Conservation (phyloP, 1,139 yeast genomes). For the Debaryomyces fabryi region DNA sequence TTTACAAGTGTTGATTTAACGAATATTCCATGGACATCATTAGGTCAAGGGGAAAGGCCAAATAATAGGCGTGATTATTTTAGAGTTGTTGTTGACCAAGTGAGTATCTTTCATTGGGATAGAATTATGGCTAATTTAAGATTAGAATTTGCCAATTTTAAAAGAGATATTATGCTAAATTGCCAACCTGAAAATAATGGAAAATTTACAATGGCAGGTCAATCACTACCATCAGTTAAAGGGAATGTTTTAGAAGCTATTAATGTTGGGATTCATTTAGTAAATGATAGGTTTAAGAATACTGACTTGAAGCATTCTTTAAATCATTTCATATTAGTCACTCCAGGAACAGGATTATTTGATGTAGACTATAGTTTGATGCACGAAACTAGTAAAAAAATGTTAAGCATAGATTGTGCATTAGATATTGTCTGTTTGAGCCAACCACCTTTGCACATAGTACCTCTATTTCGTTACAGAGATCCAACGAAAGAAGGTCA, state of each 20-base stretch:
- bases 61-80: slow-evolving; percentile 75
- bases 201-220: slow-evolving; percentile 46
- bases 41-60: slow-evolving; percentile 74
- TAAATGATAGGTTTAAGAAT: slow-evolving; percentile 79
- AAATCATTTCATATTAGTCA: slow-evolving; percentile 78
- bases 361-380: slow-evolving; percentile 87
- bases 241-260: slow-evolving; percentile 89
- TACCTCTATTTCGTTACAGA: slow-evolving; percentile 80
- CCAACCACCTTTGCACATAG: slow-evolving; percentile 88
- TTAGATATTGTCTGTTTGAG: slow-evolving; percentile 87
- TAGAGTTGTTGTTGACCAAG: slow-evolving; percentile 94
- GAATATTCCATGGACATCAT: slow-evolving; percentile 54
- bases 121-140: slow-evolving; percentile 87
- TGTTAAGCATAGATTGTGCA: slow-evolving; percentile 79
- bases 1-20: slow-evolving; percentile 80
- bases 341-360: slow-evolving; percentile 92
- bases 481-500: slow-evolving; percentile 40
- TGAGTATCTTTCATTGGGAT: slow-evolving; percentile 84
- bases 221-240: slow-evolving; percentile 80
- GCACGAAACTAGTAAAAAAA: slow-evolving; percentile 71
- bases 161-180: slow-evolving; percentile 65
- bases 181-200: slow-evolving; percentile 15
- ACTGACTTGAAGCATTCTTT: slow-evolving; percentile 88
- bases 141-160: slow-evolving; percentile 81
- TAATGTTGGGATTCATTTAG: slow-evolving; percentile 76